phyloP scores from a whole-genome alignment of 2,329 filamentous ascomycete species.

The Talaromyces sp. region DNA sequence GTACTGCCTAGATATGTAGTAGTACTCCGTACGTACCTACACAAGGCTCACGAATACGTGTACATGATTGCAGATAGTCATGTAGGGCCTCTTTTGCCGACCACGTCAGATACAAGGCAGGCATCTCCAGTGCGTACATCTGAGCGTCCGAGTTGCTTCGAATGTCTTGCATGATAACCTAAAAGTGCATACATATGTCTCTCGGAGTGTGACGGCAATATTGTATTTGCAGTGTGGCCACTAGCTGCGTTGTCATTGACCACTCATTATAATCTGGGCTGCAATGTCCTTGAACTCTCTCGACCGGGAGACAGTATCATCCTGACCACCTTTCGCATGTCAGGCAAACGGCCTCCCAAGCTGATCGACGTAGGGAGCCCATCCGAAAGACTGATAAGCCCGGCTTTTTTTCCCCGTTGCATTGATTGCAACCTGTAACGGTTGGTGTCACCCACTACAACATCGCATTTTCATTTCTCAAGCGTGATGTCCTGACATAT shows the following conservation, averaged over 20 bases:
- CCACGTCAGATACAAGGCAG: not conserved
- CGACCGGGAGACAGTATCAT: not conserved
- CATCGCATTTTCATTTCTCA: not conserved
- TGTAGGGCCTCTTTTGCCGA: slow-evolving; percentile 1
- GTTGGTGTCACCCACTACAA: not conserved
- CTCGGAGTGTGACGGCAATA: no score
- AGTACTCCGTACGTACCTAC: not conserved
- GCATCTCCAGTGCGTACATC: no score
- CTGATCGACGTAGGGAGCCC: not conserved
- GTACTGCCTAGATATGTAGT: not conserved
- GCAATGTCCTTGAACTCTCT: not conserved
- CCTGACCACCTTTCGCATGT: not conserved
- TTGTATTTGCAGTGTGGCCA: no score
- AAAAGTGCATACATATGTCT: not conserved
- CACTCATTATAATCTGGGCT: not conserved
- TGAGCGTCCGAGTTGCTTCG: not conserved
- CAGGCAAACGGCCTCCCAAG: not conserved
- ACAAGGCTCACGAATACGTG: not conserved
- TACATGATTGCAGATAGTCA: not conserved
- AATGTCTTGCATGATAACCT: not conserved
- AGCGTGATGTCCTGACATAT: not conserved
- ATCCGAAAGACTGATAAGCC: not conserved
- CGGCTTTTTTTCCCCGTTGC: not conserved
- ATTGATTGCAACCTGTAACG: not conserved
- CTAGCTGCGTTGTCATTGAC: not conserved